Evolutionary conservation across 805 yeast genomes (phyloP).

Genomic region (Priceomyces melissophilus): DNA sequence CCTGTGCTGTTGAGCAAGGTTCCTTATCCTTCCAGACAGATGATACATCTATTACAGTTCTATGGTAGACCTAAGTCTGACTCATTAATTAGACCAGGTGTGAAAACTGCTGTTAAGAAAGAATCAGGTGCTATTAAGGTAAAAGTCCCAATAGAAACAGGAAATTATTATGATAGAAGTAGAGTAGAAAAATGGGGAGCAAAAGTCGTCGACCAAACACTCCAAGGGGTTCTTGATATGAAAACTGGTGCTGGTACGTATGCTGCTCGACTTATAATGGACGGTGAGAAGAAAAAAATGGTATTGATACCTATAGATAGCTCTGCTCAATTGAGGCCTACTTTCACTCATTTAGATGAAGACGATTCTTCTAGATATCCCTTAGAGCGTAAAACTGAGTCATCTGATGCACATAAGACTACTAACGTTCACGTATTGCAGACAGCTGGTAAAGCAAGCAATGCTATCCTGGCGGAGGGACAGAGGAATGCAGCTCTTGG

Average conservation of each 20-base stretch:
- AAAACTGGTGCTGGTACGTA: constrained; percentile 45
- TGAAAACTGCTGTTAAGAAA: constrained; percentile 55
- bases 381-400: constrained; percentile 35
- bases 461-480: constrained; percentile 24
- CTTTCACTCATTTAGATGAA: constrained; percentile 74
- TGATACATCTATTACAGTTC: constrained; percentile 38
- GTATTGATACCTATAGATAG: constrained; percentile 64
- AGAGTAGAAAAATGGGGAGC: constrained; percentile 65
- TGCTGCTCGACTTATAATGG: constrained; percentile 26
- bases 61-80: constrained; percentile 53
- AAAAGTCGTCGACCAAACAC: constrained; percentile 53
- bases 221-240: constrained; percentile 65
- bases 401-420: constrained; percentile 29
- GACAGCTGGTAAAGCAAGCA: constrained; percentile 32
- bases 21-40: constrained; percentile 19
- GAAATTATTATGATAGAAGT: constrained; percentile 60
- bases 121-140: constrained; percentile 66
- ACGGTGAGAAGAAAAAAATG: constrained; percentile 34
- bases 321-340: constrained; percentile 77
- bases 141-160: constrained; percentile 69
- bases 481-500: constrained; percentile 28
- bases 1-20: constrained; percentile 30
- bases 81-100: constrained; percentile 30
- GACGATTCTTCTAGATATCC: constrained; percentile 41
- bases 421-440: constrained; percentile 40